phyloP scores from a whole-genome alignment of 2,329 filamentous ascomycete species.

The Coleophoma eucalyptorum region DNA sequence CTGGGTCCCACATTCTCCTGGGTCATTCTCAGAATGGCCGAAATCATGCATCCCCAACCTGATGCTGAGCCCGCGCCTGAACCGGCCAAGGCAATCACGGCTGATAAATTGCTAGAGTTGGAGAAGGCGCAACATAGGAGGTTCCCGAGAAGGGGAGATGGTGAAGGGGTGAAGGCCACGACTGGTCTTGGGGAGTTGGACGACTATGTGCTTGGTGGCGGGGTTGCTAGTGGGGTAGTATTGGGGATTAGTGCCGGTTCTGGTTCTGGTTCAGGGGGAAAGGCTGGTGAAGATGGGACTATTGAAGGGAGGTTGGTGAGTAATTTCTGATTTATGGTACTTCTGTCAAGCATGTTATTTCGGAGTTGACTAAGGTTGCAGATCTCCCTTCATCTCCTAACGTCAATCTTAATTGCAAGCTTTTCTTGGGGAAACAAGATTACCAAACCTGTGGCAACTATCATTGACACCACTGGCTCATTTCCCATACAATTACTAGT shows the following conservation, averaged over 20 bases:
- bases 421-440: no score
- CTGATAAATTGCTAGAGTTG: slow-evolving; percentile 16
- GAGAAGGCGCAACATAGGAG: slow-evolving; percentile 15
- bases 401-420: slow-evolving; percentile 14
- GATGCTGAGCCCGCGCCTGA: not conserved
- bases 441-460: slow-evolving; percentile 12
- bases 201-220: slow-evolving; percentile 18
- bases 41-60: not conserved
- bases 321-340: slow-evolving; percentile 1
- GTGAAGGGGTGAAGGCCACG: slow-evolving; percentile 6
- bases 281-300: not conserved
- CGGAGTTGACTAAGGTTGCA: not conserved
- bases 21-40: not conserved
- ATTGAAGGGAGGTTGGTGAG: slow-evolving; percentile 22
- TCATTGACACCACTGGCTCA: slow-evolving; percentile 26
- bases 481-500: slow-evolving; percentile 22
- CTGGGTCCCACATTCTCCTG: no score
- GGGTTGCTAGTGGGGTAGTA: slow-evolving; percentile 17
- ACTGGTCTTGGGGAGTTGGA: slow-evolving; percentile 22
- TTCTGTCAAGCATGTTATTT: not conserved
- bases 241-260: slow-evolving; percentile 22
- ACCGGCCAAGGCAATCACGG: slow-evolving; percentile 18
- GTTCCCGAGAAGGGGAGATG: slow-evolving; percentile 7
- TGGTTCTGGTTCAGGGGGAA: not conserved
- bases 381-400: slow-evolving; percentile 4